These are phyloP conservation scores for Lotmaria passim DNA, from an alignment of 208 protist species.

Conservation along the genomic window DNA sequence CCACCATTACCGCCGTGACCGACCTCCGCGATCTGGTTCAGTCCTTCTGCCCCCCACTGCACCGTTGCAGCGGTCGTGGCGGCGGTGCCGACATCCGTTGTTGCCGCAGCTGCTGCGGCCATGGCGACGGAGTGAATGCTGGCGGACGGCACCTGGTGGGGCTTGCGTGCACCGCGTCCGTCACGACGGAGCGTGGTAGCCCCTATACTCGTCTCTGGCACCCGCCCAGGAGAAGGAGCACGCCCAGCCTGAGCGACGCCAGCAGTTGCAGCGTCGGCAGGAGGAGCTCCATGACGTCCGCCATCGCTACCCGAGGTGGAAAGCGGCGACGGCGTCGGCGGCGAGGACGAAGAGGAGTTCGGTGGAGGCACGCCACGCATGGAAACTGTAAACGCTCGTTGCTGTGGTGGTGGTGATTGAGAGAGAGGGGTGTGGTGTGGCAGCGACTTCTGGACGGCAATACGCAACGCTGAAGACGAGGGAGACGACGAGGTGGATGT, in stretches of 20 bases:
- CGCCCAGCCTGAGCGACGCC: neutral
- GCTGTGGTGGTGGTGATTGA: neutral
- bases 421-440: neutral
- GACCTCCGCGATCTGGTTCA: no score
- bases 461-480: slow-evolving; percentile 8
- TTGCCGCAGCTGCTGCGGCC: neutral
- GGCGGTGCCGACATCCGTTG: neutral
- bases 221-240: neutral
- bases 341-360: slow-evolving; percentile 9
- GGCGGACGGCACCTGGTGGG: slow-evolving; percentile 1
- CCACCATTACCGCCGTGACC: neutral
- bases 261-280: neutral
- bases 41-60: no score
- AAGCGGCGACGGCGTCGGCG: slow-evolving; percentile 23
- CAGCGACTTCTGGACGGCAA: neutral
- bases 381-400: neutral
- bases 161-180: neutral
- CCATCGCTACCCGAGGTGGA: slow-evolving; percentile 9
- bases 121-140: slow-evolving; percentile 27
- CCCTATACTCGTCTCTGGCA: neutral
- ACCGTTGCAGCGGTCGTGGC: neutral
- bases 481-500: neutral
- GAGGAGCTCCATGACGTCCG: neutral
- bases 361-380: neutral
- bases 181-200: neutral